Base-by-base conservation (phyloP, 768 basidiomycete species). In the Trametes gibbosa region DNA sequence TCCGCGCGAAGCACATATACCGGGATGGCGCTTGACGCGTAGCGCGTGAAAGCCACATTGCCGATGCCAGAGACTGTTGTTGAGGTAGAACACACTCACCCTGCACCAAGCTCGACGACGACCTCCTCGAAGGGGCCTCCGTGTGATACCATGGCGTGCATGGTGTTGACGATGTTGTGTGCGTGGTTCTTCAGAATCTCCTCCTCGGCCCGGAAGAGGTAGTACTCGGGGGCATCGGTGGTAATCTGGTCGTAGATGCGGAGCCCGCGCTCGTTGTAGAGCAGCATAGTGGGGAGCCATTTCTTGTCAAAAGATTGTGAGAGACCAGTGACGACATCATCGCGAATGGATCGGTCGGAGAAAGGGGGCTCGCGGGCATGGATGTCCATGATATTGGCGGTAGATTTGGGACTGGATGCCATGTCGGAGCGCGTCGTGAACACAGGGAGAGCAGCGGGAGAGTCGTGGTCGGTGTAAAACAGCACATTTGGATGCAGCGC, bases 101-200 rank as follows among this genome's bases (percentile, higher is more conserved):
- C 95, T 9, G 95, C 92, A 43, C 96, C 95, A n/a, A 98, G 81
- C 69, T 98, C 95, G 41, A 98, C 79, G 7, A 97, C 79, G 51
- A 86, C 79, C 53, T 84, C 81, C 41, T 81, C 83, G 2, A 68
- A 69, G 16, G 41, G 52, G 19, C 59, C 63, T 21, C 70, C 71
- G 27, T 71, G 68, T 13, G 75, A 67, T 3, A 40, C 41, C 3
- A 41, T 56, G 46, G 74, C 72, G 70, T 90, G 83, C 88, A 94
- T 93, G 52, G 77, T 73, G 29, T 74, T 75, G 17, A 88, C 88
- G 51, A 99, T 95, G 34, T 93, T 87, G 45, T 81, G 75, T 2
- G 85, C 86, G 61, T 90, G 79, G 24, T 70, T 76, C 73, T 84
- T 86, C 62, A 98, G 77, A 58, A 99, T 90, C 59, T 86, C 81